Evolutionary conservation across 257 asterid genomes (phyloP), one percentile per base, ranked within the genome.

Genomic region (Gentiana dahurica): DNA sequence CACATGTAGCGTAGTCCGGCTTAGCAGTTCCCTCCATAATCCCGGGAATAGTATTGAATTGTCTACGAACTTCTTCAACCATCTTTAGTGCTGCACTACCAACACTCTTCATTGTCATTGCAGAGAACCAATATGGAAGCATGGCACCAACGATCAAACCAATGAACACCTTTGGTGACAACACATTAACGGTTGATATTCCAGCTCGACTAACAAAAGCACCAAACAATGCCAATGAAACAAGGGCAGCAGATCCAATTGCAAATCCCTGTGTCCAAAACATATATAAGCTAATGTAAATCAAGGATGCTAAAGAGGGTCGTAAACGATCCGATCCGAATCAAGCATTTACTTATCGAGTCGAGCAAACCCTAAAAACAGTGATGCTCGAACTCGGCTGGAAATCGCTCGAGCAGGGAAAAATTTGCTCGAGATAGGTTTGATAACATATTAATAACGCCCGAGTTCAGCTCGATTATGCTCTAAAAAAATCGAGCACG

Each of bases 111-210:
- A 87, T 87, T 57, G 94, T 87, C 96, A 87, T 84, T 67, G 96
- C 96, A 4, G 96, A 87, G 71, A 87, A 87, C 96, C 96, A 87
- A 68, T 87, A 87, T 1, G 96, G 95, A 35, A 84, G 96, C 96
- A 87, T 87, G 12, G 93, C 96, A 60, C 96, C 95, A 46, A 87
- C 93, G 51, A 87, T 67, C 54, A 87, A 63, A 50, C 96, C 93
- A 56, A 87, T 87, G 75, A 87, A 87, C 57, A 87, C 95, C 74
- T 87, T 75, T 0, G 93, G 95, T 53, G 89, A 84, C 87, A 87
- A 66, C 32, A 84, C 95, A 70, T 87, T 80, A 38, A 87, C 96
- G 2, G 78, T 78, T 12, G 82, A 64, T 54, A 87, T 78, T 57
- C 34, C 85, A 1, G 96, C 96, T 32, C 93, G 85, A 72, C 96